phyloP scores from a whole-genome alignment of 495 filamentous ascomycete species.

The Aspergillus ostianus region DNA sequence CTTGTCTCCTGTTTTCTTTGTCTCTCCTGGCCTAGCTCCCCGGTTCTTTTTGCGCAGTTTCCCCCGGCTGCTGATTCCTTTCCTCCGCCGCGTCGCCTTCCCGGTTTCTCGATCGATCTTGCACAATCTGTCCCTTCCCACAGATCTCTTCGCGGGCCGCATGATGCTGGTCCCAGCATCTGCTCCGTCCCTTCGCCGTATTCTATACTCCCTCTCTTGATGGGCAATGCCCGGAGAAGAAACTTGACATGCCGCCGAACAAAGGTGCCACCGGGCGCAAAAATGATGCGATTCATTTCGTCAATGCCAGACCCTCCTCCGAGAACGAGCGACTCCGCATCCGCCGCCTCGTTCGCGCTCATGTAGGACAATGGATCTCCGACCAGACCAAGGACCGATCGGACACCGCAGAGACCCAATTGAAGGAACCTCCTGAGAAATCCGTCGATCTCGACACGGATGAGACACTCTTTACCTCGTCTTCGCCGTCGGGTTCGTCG shows the following conservation, averaged over 20 bases:
- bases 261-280: constrained; percentile 23
- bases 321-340: constrained; percentile 32
- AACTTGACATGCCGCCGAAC: constrained; percentile 27
- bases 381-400: constrained; percentile 38
- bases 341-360: constrained; percentile 37
- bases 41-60: background rate
- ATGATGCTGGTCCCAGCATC: constrained; percentile 20
- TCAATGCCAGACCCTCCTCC: constrained; percentile 40
- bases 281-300: constrained; percentile 36
- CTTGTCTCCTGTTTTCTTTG: background rate
- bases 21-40: background rate
- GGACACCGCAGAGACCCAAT: constrained; percentile 2
- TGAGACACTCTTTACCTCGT: constrained; percentile 1
- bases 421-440: background rate
- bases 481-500: constrained; percentile 15
- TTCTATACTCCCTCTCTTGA: constrained; percentile 13
- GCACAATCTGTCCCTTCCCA: background rate
- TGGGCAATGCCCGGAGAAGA: constrained; percentile 5
- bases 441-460: constrained; percentile 7
- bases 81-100: constrained; percentile 3
- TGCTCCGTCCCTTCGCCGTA: background rate
- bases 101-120: constrained; percentile 11
- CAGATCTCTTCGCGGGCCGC: background rate
- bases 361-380: constrained; percentile 44
- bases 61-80: background rate